phyloP scores from a whole-genome alignment of 805 yeast genomes.

The Saccharomycopsis selenospora region DNA sequence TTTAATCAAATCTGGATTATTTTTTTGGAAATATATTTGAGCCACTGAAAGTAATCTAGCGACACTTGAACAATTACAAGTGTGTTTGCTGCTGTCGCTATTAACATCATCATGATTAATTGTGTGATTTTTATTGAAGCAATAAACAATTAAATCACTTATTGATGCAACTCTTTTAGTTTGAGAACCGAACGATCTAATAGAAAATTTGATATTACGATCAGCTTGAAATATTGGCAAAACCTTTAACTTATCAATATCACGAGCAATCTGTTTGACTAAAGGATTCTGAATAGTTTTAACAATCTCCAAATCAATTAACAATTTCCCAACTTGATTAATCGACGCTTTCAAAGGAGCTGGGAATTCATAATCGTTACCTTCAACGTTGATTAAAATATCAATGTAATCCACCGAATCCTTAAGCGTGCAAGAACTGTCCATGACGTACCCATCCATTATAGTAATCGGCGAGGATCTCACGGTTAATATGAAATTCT shows the following conservation, averaged over 20 bases:
- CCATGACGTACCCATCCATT: not conserved
- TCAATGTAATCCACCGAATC: not conserved
- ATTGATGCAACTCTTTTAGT: conserved; percentile 69
- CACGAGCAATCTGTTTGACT: not conserved
- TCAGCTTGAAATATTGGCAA: conserved; percentile 9
- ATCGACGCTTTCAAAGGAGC: too few species aligned
- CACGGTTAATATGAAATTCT: not conserved
- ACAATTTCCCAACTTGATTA: not conserved
- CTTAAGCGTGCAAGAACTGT: not conserved
- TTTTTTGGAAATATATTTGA: conserved; percentile 28
- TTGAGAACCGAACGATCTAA: conserved; percentile 61
- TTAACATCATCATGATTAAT: not conserved
- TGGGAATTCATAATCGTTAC: not conserved
- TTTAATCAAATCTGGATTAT: not conserved
- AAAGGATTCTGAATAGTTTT: not conserved
- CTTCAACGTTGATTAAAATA: not conserved
- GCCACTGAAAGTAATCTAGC: conserved; percentile 39
- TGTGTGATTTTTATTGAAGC: conserved; percentile 40
- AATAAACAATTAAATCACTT: conserved; percentile 72
- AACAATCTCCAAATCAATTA: not conserved
- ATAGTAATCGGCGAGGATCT: not conserved
- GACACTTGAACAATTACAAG: conserved; percentile 33
- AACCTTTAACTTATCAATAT: conserved; percentile 1
- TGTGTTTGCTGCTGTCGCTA: not conserved
- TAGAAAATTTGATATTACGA: conserved; percentile 4